Evolutionary conservation across 176 grass and related monocot species (phyloP).

Genomic region (Aegilops umbellulata): DNA sequence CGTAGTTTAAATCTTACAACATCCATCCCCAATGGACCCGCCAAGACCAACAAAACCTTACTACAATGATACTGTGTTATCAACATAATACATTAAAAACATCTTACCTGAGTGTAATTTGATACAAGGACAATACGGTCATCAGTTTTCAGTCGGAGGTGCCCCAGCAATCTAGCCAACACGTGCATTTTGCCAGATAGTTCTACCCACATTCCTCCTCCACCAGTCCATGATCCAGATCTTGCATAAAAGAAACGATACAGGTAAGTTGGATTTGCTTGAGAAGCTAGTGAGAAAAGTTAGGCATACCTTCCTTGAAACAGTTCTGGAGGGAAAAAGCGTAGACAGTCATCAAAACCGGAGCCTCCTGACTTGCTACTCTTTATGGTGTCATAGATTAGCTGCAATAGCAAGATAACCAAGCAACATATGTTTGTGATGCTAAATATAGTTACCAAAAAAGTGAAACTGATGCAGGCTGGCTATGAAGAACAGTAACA

Average conservation of each 20-base stretch:
- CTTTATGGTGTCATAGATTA: constrained; percentile 95
- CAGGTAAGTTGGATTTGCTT: constrained; percentile 22
- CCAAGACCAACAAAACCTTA: neutral
- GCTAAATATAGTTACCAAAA: neutral
- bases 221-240: constrained; percentile 95
- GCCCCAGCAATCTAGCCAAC: constrained; percentile 77
- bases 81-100: constrained; percentile 12
- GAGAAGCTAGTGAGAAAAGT: constrained; percentile 24
- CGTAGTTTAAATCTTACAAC: neutral
- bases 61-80: neutral
- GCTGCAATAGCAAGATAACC: constrained; percentile 46
- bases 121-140: constrained; percentile 98
- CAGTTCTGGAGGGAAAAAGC: constrained; percentile 82
- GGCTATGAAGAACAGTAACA: neutral
- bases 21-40: neutral
- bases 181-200: constrained; percentile 99
- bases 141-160: constrained; percentile 84
- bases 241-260: constrained; percentile 42
- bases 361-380: constrained; percentile 67
- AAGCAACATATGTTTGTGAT: constrained; percentile 16
- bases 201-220: constrained; percentile 93
- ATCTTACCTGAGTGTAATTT: constrained; percentile 92
- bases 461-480: constrained; percentile 7
- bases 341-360: constrained; percentile 75
- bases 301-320: constrained; percentile 84